These are phyloP conservation scores for Barnettozyma siamensis DNA, from an alignment of 805 yeast genomes.

Conservation along the genomic window DNA sequence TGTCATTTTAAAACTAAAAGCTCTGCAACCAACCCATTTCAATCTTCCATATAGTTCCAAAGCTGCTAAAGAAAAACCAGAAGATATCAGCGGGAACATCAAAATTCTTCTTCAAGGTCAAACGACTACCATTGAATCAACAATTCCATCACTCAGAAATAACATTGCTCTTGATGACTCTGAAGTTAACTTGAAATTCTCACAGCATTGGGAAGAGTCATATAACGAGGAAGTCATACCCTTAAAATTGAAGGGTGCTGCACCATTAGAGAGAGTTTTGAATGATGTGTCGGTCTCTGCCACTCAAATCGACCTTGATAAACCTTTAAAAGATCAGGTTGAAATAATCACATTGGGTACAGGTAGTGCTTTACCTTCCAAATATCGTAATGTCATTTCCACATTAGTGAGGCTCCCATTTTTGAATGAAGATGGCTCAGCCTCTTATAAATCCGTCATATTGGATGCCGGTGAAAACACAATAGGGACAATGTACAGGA, in stretches of 20 bases:
- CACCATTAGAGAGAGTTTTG: constrained; percentile 10
- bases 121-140: constrained; percentile 15
- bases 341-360: constrained; percentile 83
- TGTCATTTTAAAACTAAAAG: constrained; percentile 50
- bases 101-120: constrained; percentile 20
- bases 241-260: constrained; percentile 10
- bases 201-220: constrained; percentile 23
- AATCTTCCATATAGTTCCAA: constrained; percentile 32
- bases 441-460: constrained; percentile 41
- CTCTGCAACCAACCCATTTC: constrained; percentile 38
- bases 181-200: constrained; percentile 6
- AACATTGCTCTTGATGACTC: constrained; percentile 10
- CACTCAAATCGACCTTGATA: constrained; percentile 7
- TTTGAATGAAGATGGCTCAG: constrained; percentile 11
- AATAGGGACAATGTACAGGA: constrained; percentile 60
- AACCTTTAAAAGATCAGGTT: constrained; percentile 43
- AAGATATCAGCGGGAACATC: constrained; percentile 17
- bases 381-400: constrained; percentile 78
- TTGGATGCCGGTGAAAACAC: constrained; percentile 98
- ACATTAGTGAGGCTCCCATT: constrained; percentile 70
- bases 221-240: constrained; percentile 26
- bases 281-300: constrained; percentile 17
- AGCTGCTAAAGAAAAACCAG: constrained; percentile 26
- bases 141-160: constrained; percentile 12
- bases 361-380: constrained; percentile 86